Evolutionary conservation across 495 filamentous ascomycete species (phyloP).

Genomic region (Cercophora sp.): DNA sequence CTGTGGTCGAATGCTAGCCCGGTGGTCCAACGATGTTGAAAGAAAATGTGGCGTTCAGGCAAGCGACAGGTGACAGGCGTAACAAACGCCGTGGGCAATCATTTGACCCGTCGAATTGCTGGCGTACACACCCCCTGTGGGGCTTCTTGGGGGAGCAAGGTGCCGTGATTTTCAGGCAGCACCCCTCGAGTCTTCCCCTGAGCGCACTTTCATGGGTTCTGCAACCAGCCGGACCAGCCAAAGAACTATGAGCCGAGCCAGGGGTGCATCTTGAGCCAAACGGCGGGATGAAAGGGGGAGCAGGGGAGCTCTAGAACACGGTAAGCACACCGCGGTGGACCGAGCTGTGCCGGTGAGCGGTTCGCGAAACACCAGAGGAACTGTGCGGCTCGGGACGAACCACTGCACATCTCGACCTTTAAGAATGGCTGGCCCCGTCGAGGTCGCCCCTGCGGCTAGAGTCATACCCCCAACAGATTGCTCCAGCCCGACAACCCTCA

Average conservation of each 20-base stretch:
- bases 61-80: conserved; percentile 21
- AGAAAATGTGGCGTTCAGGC: conserved; percentile 31
- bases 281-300: conserved; percentile 8
- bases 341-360: too few species aligned
- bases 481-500: too few species aligned
- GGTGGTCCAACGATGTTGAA: conserved; percentile 22
- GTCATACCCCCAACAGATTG: too few species aligned
- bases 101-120: conserved; percentile 9
- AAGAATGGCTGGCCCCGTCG: too few species aligned
- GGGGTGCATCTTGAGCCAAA: conserved; percentile 22
- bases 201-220: conserved; percentile 6
- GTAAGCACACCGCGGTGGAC: too few species aligned
- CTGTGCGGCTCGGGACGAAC: too few species aligned
- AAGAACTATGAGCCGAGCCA: not conserved
- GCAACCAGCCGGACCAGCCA: conserved; percentile 2
- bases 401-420: too few species aligned
- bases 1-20: too few species aligned
- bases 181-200: conserved; percentile 31
- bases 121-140: not conserved
- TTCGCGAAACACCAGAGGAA: too few species aligned
- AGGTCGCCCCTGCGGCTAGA: too few species aligned
- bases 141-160: not conserved
- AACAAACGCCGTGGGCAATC: conserved; percentile 18
- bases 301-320: not conserved
- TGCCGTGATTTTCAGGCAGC: conserved; percentile 8